These are phyloP conservation scores for Schizonepeta tenuifolia DNA, from an alignment of 257 asterid species.

Conservation along the genomic window DNA sequence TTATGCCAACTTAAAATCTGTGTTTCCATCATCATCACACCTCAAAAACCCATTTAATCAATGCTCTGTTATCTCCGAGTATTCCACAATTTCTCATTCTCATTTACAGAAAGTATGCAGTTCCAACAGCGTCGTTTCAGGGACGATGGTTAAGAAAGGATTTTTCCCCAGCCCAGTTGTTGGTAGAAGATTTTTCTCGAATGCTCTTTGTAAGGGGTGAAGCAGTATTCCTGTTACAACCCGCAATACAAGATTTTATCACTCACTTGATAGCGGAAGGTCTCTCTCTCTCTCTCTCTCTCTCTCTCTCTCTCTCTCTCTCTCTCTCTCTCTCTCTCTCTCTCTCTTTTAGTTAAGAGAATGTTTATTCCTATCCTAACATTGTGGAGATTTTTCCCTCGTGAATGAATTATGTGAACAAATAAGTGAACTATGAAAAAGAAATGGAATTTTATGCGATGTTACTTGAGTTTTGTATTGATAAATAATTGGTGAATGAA, in stretches of 20 bases:
- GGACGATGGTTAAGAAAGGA: slow-evolving; percentile 33
- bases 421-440: no score
- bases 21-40: no score
- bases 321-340: background rate
- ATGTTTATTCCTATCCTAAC: background rate
- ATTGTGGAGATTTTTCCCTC: background rate
- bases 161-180: background rate
- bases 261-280: slow-evolving; percentile 48
- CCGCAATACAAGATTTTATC: slow-evolving; percentile 31
- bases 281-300: slow-evolving; percentile 22
- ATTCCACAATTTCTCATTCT: slow-evolving; percentile 39
- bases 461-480: background rate
- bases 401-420: background rate
- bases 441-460: no score
- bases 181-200: slow-evolving; percentile 29
- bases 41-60: slow-evolving; percentile 34
- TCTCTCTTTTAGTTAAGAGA: background rate
- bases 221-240: slow-evolving; percentile 30
- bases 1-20: no score
- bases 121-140: slow-evolving; percentile 30
- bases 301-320: slow-evolving; percentile 22
- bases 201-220: slow-evolving; percentile 32
- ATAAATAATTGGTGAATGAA: background rate
- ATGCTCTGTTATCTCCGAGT: slow-evolving; percentile 20
- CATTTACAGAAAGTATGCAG: slow-evolving; percentile 28